phyloP scores from a whole-genome alignment of 2,329 filamentous ascomycete genomes.

The Lecanicillium sp. region DNA sequence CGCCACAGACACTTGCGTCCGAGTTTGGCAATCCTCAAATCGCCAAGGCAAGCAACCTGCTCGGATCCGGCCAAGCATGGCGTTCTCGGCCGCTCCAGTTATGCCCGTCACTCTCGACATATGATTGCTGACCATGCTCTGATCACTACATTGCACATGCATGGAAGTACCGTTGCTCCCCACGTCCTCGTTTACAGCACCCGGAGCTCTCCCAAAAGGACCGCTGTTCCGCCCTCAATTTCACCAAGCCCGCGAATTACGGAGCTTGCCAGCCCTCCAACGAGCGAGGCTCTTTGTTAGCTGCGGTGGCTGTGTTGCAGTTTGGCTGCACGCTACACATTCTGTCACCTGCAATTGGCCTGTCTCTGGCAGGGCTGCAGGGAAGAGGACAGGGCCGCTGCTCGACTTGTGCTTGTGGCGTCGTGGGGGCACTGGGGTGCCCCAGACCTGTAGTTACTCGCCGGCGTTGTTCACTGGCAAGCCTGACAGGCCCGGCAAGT shows the following conservation, averaged over 20 bases:
- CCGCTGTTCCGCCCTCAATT: neutral
- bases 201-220: neutral
- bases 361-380: neutral
- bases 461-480: neutral
- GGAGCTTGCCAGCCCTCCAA: neutral
- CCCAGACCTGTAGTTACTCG: neutral
- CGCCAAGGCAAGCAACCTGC: constrained; percentile 4
- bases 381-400: neutral
- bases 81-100: neutral
- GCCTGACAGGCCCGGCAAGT: neutral
- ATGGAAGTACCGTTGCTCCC: neutral
- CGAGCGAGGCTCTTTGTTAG: constrained; percentile 2
- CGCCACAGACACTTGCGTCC: neutral
- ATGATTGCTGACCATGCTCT: neutral
- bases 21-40: neutral
- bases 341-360: neutral
- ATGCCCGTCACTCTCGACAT: neutral
- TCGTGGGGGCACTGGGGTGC: neutral
- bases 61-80: neutral
- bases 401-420: neutral
- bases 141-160: too few species aligned
- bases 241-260: neutral
- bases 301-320: constrained; percentile 3
- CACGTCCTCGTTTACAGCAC: neutral
- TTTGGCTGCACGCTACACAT: neutral